Percentiles rank a stretch among this genome's conserved stretches.
Conservation (phyloP, 441 rosid genomes). For the Geranium incanum region DNA sequence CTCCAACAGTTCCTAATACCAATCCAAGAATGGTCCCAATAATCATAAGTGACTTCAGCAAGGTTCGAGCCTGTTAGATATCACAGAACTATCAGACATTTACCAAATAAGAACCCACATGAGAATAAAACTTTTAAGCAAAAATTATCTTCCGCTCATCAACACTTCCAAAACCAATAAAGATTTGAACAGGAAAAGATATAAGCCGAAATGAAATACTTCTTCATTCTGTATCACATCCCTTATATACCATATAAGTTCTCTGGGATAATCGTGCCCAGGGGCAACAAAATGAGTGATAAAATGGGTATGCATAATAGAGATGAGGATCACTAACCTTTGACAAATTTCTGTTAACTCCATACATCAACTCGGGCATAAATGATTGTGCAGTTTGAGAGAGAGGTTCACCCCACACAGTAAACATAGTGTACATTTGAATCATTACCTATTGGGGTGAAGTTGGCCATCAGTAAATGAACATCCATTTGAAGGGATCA, state of each 20-base stretch:
- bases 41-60: slow-evolving; percentile 73
- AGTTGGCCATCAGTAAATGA: neutral
- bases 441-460: slow-evolving; percentile 56
- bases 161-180: too few species aligned
- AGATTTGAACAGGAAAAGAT: too few species aligned
- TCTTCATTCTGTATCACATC: too few species aligned
- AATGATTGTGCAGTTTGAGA: slow-evolving; percentile 93
- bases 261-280: too few species aligned
- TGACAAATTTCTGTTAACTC: slow-evolving; percentile 47
- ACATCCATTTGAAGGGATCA: slow-evolving; percentile 16
- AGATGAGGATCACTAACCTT: slow-evolving; percentile 37
- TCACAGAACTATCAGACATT: slow-evolving; percentile 17
- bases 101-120: neutral
- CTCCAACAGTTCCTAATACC: slow-evolving; percentile 53
- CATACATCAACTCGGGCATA: slow-evolving; percentile 83
- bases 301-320: slow-evolving; percentile 8
- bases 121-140: neutral
- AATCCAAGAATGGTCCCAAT: slow-evolving; percentile 68
- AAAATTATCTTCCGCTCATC: too few species aligned
- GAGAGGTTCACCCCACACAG: slow-evolving; percentile 82
- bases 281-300: neutral
- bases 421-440: slow-evolving; percentile 61
- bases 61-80: slow-evolving; percentile 55
- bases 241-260: too few species aligned
- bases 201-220: too few species aligned